These are phyloP conservation scores for Sicyos baderoa DNA, from an alignment of 306 rosid genomes.

Conservation along the genomic window DNA sequence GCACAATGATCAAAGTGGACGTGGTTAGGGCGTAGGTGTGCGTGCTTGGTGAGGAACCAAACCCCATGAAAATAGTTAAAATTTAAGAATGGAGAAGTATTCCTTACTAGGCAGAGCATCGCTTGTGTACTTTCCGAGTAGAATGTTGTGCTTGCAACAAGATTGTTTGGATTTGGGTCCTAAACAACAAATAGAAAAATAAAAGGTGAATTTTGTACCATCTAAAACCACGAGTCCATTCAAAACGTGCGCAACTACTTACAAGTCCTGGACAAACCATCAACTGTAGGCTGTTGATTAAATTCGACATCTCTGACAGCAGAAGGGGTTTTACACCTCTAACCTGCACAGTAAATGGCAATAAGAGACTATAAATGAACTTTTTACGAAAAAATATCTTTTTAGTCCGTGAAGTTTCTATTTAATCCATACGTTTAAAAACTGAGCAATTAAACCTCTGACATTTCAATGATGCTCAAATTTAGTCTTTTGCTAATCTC, in stretches of 20 bases:
- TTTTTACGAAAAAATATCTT: too few species aligned
- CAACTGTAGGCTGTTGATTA: conserved; percentile 55
- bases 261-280: conserved; percentile 87
- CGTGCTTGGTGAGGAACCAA: not conserved
- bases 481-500: too few species aligned
- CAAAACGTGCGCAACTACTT: conserved; percentile 25
- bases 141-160: conserved; percentile 80
- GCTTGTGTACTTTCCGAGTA: conserved; percentile 87
- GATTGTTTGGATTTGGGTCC: conserved; percentile 98
- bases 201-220: conserved; percentile 21
- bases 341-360: conserved; percentile 52
- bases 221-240: conserved; percentile 20
- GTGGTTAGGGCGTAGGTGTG: too few species aligned
- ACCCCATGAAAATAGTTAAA: not conserved
- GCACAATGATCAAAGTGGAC: not conserved
- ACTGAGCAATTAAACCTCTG: too few species aligned
- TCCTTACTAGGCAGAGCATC: conserved; percentile 93
- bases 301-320: conserved; percentile 74
- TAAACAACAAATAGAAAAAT: conserved; percentile 33
- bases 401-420: too few species aligned
- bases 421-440: too few species aligned
- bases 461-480: too few species aligned
- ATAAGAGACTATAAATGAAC: not conserved
- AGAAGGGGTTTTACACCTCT: conserved; percentile 92
- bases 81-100: conserved; percentile 14